Evolutionary conservation across 345 rosid species (phyloP), one percentile per base, ranked within the genome.

Genomic region (Pseudoturritis turrita): DNA sequence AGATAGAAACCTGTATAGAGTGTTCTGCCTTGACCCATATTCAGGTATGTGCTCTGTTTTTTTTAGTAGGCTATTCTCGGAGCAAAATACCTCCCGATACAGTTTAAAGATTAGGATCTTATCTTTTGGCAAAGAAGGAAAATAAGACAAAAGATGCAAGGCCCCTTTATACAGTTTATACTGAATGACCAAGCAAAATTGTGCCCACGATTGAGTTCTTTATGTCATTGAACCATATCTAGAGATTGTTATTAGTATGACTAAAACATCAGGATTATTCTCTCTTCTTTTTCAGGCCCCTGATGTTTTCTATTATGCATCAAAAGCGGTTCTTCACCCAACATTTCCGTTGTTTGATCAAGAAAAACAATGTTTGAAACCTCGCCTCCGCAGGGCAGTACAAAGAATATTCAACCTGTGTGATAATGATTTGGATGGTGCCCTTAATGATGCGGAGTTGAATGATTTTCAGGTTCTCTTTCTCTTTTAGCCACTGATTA

Each of bases 1-100:
- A 90, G 81, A 90, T 88, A 14, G 95, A 90, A 83, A 90, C 97
- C 15, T 87, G 92, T 60, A 83, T 90, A 29, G 97, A 90, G 68
- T 90, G 97, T 76, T 90, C 97, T 25, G 89, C 95, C 0, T 80
- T 89, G 63, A 87, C 90, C 11, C 84, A 81, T 57, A 81, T 87
- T 79, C 97, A 90, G 90, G 95, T 86, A 26, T 72, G 0, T 72
- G 0, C 25, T 72, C 44, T 59, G 6, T 12, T 60, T 4, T 0
- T n/a, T 37, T 60, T 14, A 29, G 33, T 29, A 5, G 33, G 33
- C 33, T 40, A 6, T 19, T 65, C 43, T 37, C 44, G 19, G 5
- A 17, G 0, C 15, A 3, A 25, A 25, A 3, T 39, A 44, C 54
- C 45, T 33, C 19, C 3, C 35, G 33, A 21, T 14, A 6, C 7